Evolutionary conservation across 495 filamentous ascomycete species (phyloP), one percentile per base, ranked within the genome.

Genomic region (Hyaloscypha hepaticicola): DNA sequence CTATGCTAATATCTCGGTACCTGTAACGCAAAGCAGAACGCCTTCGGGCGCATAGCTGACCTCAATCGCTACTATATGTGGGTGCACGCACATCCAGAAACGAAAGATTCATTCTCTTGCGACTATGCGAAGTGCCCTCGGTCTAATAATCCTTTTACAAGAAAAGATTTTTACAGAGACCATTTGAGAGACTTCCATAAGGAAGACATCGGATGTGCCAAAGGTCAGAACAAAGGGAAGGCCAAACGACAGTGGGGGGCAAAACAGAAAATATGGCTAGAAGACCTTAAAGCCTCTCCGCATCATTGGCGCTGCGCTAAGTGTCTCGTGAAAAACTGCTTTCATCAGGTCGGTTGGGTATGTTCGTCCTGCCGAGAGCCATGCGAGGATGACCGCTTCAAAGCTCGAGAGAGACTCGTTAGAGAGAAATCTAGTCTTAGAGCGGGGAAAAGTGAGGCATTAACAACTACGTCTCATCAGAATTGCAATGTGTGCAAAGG

Each of bases 131-230:
- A 50, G 24, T 73, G 71, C 26, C 21, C n/a, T 24, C 28, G 65
- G 16, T n/a, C 24, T 12, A 24, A 28, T 7, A 53, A 66, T 21
- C 57, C 63, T 21, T 70, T 72, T 34, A 65, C 57, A 0, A 49
- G 71, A 3, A 73, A 73, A 56, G 71, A 73, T 28, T 69, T 71
- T 34, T 70, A 41, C 52, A 73, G 82, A 14, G 80, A 83, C 50
- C 82, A 85, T 65, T 73, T 80, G 7, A 73, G 80, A 11, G 75
- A 79, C 12, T 80, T 64, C 56, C 82, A 85, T 72, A 73, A 69
- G 25, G 82, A 85, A 67, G 81, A 84, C 61, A 67, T 84, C 19
- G 64, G 69, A 0, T 45, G 29, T 12, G 63, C 58, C 9, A 68
- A 66, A 34, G 58, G 57, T 22, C 60, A 29, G 25, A 52, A 57